These are phyloP conservation scores for Agaricales sp. DNA, from an alignment of 1,284 basidiomycete species.

Conservation along the genomic window DNA sequence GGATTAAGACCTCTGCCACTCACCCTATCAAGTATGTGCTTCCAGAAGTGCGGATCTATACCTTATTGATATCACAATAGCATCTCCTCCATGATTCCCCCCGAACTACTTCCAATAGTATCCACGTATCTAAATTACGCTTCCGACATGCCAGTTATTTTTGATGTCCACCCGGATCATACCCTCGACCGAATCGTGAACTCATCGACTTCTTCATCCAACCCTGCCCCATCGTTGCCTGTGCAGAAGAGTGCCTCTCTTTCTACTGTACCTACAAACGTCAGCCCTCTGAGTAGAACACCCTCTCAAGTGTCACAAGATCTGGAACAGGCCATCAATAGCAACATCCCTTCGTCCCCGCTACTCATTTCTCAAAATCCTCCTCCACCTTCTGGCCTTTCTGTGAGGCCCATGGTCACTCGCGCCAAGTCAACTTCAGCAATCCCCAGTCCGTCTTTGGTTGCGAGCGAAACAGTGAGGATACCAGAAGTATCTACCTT, in stretches of 20 bases:
- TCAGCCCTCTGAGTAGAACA: neutral
- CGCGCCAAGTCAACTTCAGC: neutral
- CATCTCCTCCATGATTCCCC: slow-evolving; percentile 57
- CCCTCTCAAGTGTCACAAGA: neutral
- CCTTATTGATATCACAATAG: slow-evolving; percentile 21
- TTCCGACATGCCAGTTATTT: slow-evolving; percentile 27
- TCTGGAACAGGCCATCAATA: neutral
- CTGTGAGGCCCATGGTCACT: neutral
- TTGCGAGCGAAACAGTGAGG: neutral
- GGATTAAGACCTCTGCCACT: slow-evolving; percentile 65
- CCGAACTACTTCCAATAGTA: slow-evolving; percentile 44
- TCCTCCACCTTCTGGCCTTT: neutral
- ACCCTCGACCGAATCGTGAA: slow-evolving; percentile 22
- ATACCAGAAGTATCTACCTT: slow-evolving; percentile 7
- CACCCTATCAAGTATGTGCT: slow-evolving; percentile 73
- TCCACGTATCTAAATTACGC: slow-evolving; percentile 36
- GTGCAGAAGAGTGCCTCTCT: neutral
- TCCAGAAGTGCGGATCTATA: neutral
- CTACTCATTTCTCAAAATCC: neutral
- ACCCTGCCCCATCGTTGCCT: neutral
- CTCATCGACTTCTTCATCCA: neutral
- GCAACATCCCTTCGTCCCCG: neutral
- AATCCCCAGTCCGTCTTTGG: neutral
- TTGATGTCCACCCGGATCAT: slow-evolving; percentile 33
- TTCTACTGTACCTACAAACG: neutral